Evolutionary conservation across 2,329 filamentous ascomycete genomes (phyloP).

Genomic region (Gaeumannomyces tritici): DNA sequence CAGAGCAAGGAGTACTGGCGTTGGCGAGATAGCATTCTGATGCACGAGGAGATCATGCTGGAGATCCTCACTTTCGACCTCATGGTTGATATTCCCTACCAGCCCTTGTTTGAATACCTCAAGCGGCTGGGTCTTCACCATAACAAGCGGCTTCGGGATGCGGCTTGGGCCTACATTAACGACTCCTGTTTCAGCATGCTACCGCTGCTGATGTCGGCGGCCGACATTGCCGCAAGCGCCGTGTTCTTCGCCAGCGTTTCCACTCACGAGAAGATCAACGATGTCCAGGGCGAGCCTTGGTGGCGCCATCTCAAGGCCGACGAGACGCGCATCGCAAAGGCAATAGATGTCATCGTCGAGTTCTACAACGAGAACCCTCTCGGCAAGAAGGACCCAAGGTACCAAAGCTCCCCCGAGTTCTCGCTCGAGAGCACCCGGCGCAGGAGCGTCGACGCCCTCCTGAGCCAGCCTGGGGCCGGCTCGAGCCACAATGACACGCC

Average conservation of each 20-base stretch:
- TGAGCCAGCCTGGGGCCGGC: conserved; percentile 31
- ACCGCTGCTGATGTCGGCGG: conserved; percentile 69
- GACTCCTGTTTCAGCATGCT: conserved; percentile 79
- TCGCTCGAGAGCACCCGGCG: conserved; percentile 46
- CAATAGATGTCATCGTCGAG: conserved; percentile 66
- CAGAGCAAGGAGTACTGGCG: conserved; percentile 98
- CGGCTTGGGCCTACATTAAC: conserved; percentile 78
- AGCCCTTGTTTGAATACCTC: conserved; percentile 72
- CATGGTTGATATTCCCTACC: conserved; percentile 81
- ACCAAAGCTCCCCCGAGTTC: conserved; percentile 42
- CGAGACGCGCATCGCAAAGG: conserved; percentile 58
- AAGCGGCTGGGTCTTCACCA: conserved; percentile 9
- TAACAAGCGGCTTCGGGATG: conserved; percentile 12
- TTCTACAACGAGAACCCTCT: conserved; percentile 58
- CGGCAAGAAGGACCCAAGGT: conserved; percentile 43
- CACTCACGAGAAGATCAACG: conserved; percentile 65
- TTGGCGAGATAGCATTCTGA: conserved; percentile 89
- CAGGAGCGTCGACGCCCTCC: conserved; percentile 27
- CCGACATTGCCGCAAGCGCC: conserved; percentile 74
- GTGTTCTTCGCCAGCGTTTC: conserved; percentile 81
- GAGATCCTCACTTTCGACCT: conserved; percentile 92
- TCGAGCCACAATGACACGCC: conserved; percentile 41
- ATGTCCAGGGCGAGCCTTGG: conserved; percentile 70
- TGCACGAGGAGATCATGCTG: conserved; percentile 85
- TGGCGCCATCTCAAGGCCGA: conserved; percentile 72